Evolutionary conservation across 768 basidiomycete genomes (phyloP), one percentile per base, ranked within the genome.

Genomic region (Rhodotorula toruloides): DNA sequence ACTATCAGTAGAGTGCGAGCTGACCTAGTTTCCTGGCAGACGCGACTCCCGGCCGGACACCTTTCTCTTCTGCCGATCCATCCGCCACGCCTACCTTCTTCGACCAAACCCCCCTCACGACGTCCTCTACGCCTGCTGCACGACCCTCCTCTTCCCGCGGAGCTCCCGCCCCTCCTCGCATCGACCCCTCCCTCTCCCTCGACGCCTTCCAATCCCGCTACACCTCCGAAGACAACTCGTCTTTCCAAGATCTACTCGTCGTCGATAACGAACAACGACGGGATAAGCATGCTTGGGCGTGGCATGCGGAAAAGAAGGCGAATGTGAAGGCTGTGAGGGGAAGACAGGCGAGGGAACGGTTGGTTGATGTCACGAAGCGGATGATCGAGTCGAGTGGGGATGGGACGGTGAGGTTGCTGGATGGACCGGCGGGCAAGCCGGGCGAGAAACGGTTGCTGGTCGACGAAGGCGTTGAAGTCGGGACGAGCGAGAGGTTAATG

Each of bases 201-300:
- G 91, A 97, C 76, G 80, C 80, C 22, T 99, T 97, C 77, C 96
- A 98, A 76, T 84, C 90, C 1, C 83, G 83, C 48, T 96, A 90
- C 76, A 98, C 96, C 3, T 96, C 92, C 0, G 92, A 97, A 76
- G 96, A 99, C 78, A 99, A 99, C 77, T 86, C 93, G 10, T 96
- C 92, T 65, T 98, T 99, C 76, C 90, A 91, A 14, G 82, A 90
- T 68, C 93, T 98, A 65, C 79, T 99, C 60, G 85, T 91, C 64
- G 85, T 87, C 60, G 94, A 97, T 81, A 98, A 99, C 76, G 79
- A 81, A 77, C 82, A 83, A 72, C 82, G 91, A 65, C 86, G 85
- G 76, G 88, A 90, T 76, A 85, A 81, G 76, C 91, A 86, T 81
- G 84, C 79, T 0, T 99, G 96, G 96, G 96, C 93, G 4, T 99